Evolutionary conservation across 2,329 filamentous ascomycete genomes (phyloP).

Genomic region (Aspergillus puulaauensis): DNA sequence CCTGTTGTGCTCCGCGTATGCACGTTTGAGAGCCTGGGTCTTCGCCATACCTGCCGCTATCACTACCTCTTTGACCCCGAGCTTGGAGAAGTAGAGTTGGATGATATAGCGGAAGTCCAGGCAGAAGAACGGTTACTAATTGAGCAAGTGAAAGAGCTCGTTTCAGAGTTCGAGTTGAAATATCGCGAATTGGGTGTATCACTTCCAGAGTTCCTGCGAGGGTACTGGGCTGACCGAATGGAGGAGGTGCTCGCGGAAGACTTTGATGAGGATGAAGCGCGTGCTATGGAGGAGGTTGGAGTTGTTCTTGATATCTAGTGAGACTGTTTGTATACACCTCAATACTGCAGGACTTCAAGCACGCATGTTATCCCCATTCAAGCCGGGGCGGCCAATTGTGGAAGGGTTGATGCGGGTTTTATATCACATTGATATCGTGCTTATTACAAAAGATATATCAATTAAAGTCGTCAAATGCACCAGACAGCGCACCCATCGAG

Average conservation of each 20-base stretch:
- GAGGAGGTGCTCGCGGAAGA: not conserved
- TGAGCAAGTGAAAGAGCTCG: not conserved
- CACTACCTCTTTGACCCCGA: fast-evolving
- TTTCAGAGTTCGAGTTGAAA: not conserved
- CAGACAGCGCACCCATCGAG: too few relatives aligned
- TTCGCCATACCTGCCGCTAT: not conserved
- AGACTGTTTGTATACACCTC: too few relatives aligned
- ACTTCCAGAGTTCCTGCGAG: not conserved
- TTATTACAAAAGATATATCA: too few relatives aligned
- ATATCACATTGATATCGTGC: too few relatives aligned
- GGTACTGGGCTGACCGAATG: not conserved
- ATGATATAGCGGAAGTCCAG: not conserved
- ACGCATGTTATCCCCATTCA: too few relatives aligned
- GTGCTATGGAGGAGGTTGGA: not conserved
- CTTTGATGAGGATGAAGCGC: not conserved
- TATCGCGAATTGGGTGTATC: not conserved
- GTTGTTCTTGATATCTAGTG: not conserved
- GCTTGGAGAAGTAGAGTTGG: not conserved
- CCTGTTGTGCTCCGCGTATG: not conserved
- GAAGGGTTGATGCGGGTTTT: too few relatives aligned
- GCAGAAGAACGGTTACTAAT: not conserved
- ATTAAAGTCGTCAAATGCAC: too few relatives aligned
- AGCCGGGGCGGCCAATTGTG: too few relatives aligned
- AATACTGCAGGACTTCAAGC: too few relatives aligned
- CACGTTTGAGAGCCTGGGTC: not conserved